phyloP scores from a whole-genome alignment of 257 asterid genomes.

The Penstemon barbatus region DNA sequence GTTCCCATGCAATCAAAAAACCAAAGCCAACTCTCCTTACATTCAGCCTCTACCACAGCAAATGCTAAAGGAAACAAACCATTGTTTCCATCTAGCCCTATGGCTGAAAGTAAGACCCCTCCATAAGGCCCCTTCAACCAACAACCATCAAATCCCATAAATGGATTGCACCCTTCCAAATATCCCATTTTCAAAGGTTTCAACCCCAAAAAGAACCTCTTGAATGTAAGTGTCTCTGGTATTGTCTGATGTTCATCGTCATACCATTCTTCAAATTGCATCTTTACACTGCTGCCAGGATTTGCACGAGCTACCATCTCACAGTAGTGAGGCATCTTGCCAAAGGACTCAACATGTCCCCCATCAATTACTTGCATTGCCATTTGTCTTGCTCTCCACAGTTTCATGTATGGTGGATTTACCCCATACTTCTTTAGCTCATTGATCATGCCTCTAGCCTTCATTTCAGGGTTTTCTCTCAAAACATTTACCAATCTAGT shows the following conservation, averaged over 20 bases:
- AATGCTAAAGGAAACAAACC: background rate
- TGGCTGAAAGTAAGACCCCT: background rate
- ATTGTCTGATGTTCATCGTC: background rate
- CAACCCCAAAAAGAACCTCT: background rate
- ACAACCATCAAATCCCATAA: background rate
- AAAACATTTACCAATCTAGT: too few species aligned
- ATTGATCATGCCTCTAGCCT: too few species aligned
- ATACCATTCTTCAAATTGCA: too few species aligned
- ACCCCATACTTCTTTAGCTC: too few species aligned
- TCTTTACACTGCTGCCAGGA: too few species aligned
- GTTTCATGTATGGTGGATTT: too few species aligned
- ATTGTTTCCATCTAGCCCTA: conserved; percentile 19
- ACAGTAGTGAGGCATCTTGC: too few species aligned
- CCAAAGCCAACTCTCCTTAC: conserved; percentile 15
- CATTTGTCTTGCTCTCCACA: too few species aligned
- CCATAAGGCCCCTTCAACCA: background rate
- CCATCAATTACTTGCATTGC: too few species aligned
- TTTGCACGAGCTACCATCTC: too few species aligned
- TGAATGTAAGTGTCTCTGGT: background rate
- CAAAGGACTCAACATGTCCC: too few species aligned
- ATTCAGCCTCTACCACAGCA: background rate
- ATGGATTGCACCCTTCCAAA: conserved; percentile 1
- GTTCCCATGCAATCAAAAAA: background rate
- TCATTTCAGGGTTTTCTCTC: too few species aligned
- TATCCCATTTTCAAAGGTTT: background rate